Base-by-base conservation (phyloP, 2,329 filamentous ascomycete species). In the Alternaria angustiovoidea region DNA sequence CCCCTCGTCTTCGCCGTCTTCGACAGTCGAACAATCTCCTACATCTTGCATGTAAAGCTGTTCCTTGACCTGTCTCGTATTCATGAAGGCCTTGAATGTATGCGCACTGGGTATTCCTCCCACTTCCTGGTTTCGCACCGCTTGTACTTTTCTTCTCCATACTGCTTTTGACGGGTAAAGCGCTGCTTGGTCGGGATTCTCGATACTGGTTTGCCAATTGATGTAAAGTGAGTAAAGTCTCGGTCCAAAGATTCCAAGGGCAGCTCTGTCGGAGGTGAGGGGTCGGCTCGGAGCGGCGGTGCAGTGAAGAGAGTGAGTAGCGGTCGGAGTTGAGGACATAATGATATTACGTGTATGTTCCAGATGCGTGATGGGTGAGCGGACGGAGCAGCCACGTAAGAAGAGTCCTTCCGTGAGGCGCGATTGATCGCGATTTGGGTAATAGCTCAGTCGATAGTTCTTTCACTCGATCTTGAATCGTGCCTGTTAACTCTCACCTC, bases 11-110 rank as follows among this genome's bases (percentile, higher is more conserved):
- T 28, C 30, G 36, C 47, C 39, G 14, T 51, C 26, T n/a, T 26
- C n/a, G 12, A 22, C 47, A 16, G 14, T 20, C 11, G 14, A 32
- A n/a, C 4, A 7, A 2, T n/a, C 20, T 3, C 24, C 20, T 12
- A 5, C 1, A 11, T 51, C 24, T 4, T 22, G 32, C 32, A n/a
- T 47, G 20, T 59, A 54, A 1, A 59, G 9, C 18, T 54, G 32
- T 6, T n/a, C 12, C 16, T 48, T 38, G 3, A 48, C 36, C 5
- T 12, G 8, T 11, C 2, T 8, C n/a, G 32, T 44, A 11, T n/a
- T 28, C 56, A 54, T 54, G 8, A 59, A 59, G 0, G 51, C 36
- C n/a, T 42, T 47, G 49, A 54, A 54, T 22, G 22, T 18, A 7
- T 41, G 41, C 18, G 51, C 24, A 38, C 30, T 39, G 9, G 49